These are phyloP conservation scores for Neofusicoccum parvum DNA, from an alignment of 2,329 filamentous ascomycete species.

Conservation along the genomic window DNA sequence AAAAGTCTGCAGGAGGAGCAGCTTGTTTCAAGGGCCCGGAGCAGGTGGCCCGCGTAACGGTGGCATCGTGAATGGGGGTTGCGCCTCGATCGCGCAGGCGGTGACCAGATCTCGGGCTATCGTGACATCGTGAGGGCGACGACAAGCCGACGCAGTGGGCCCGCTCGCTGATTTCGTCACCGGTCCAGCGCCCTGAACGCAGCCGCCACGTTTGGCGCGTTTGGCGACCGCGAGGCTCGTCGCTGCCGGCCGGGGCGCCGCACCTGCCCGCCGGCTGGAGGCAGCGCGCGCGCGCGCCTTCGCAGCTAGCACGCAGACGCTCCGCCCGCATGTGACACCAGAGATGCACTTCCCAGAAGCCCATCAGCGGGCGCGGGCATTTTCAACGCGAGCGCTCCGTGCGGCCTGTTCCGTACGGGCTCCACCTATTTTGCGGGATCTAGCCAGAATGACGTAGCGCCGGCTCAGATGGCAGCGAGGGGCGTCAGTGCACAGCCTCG, in stretches of 20 bases:
- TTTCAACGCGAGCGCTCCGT: background rate
- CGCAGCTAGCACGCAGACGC: background rate
- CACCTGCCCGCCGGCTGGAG: no score
- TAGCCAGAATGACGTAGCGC: conserved; percentile 16
- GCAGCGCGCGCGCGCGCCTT: background rate
- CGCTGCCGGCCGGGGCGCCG: no score
- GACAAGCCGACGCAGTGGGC: background rate
- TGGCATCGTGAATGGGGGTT: conserved; percentile 4
- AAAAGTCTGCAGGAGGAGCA: background rate
- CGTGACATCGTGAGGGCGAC: conserved; percentile 9
- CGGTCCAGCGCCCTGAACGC: background rate
- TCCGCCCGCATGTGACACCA: conserved; percentile 9
- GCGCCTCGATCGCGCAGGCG: conserved; percentile 11
- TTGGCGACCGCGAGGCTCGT: background rate
- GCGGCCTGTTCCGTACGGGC: conserved; percentile 11
- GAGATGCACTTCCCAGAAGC: background rate
- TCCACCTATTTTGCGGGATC: conserved; percentile 6
- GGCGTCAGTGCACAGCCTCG: conserved; percentile 13
- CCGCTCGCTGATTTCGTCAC: conserved; percentile 2
- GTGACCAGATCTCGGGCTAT: conserved; percentile 18
- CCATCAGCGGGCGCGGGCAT: background rate
- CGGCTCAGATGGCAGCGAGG: conserved; percentile 6
- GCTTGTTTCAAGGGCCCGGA: background rate
- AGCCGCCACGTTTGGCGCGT: background rate
- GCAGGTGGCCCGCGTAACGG: background rate